Percentiles rank a stretch among this genome's conserved stretches.
Conservation (phyloP, 2,329 filamentous ascomycete genomes). For the Fonsecaea erecta region DNA sequence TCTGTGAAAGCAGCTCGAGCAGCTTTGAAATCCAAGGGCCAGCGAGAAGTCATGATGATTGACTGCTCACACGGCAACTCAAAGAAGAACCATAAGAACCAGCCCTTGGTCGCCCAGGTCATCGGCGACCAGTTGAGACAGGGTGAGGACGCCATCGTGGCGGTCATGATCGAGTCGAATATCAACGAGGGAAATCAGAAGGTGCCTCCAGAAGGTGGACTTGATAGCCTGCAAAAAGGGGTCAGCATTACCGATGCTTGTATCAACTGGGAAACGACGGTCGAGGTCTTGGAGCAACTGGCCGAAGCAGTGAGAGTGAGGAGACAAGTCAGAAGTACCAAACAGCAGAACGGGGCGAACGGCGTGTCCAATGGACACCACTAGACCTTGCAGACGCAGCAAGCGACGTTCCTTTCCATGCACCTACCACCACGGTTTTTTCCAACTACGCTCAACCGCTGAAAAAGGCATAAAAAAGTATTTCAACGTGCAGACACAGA, state of each 20-base stretch:
- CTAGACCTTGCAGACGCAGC: constrained; percentile 2
- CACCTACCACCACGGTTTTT: neutral
- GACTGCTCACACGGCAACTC: constrained; percentile 98
- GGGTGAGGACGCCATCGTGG: constrained; percentile 88
- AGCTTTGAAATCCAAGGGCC: constrained; percentile 73
- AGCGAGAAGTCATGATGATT: constrained; percentile 84
- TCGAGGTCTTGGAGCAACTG: constrained; percentile 79
- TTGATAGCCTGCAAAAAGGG: constrained; percentile 84
- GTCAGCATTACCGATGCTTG: constrained; percentile 98
- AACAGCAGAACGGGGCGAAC: constrained; percentile 35
- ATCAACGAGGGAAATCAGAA: constrained; percentile 96
- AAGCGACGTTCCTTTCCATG: neutral
- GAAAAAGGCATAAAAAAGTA: neutral
- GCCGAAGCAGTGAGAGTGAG: constrained; percentile 81
- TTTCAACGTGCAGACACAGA: neutral
- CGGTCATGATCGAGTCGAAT: constrained; percentile 98
- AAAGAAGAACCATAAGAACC: constrained; percentile 94
- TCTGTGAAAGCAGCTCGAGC: constrained; percentile 84
- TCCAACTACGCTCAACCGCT: neutral
- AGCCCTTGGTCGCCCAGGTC: constrained; percentile 84
- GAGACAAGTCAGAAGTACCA: constrained; percentile 56
- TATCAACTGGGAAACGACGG: constrained; percentile 88
- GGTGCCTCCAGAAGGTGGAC: constrained; percentile 76
- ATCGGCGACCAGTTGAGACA: constrained; percentile 82
- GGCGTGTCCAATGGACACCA: constrained; percentile 39